Conservation (phyloP, 768 basidiomycete genomes). For the Auricularia sp. region DNA sequence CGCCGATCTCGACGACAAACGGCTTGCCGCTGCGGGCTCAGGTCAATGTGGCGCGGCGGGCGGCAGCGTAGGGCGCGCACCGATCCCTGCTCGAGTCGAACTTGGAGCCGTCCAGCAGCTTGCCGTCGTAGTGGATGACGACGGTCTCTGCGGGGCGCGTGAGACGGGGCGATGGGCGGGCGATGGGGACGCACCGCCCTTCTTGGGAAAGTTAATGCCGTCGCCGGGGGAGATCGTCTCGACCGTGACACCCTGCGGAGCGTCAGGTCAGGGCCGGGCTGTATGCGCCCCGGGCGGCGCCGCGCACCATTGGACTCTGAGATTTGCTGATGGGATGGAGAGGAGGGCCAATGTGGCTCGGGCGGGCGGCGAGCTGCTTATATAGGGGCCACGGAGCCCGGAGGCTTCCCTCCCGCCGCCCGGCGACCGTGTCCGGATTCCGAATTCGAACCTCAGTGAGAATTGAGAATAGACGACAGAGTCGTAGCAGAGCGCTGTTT, state of each 20-base stretch:
- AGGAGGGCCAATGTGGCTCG: neutral
- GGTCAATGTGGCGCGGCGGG: conserved; percentile 1
- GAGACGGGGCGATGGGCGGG: conserved; percentile 9
- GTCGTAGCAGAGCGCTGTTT: too few relatives aligned
- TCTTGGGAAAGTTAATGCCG: conserved; percentile 51
- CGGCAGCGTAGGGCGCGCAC: conserved; percentile 30
- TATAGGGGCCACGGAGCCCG: neutral
- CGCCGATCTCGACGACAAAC: conserved; percentile 65
- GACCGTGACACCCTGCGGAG: conserved; percentile 58
- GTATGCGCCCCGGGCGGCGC: neutral
- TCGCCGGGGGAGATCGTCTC: conserved; percentile 52
- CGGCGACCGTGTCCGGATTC: too few relatives aligned
- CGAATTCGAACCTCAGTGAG: too few relatives aligned
- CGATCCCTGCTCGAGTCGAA: conserved; percentile 76
- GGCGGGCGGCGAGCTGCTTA: neutral
- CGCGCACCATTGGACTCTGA: neutral
- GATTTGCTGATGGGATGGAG: neutral
- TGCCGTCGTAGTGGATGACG: conserved; percentile 72
- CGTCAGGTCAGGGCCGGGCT: neutral
- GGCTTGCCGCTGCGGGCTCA: conserved; percentile 22
- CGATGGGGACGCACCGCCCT: conserved; percentile 46
- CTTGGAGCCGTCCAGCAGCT: conserved; percentile 45
- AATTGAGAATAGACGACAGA: too few relatives aligned
- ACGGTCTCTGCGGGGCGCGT: conserved; percentile 43
- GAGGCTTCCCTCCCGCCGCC: neutral